Evolutionary conservation across 1,284 basidiomycete species (phyloP), one percentile per base, ranked within the genome.

Genomic region (Lentinula novae-zelandiae): DNA sequence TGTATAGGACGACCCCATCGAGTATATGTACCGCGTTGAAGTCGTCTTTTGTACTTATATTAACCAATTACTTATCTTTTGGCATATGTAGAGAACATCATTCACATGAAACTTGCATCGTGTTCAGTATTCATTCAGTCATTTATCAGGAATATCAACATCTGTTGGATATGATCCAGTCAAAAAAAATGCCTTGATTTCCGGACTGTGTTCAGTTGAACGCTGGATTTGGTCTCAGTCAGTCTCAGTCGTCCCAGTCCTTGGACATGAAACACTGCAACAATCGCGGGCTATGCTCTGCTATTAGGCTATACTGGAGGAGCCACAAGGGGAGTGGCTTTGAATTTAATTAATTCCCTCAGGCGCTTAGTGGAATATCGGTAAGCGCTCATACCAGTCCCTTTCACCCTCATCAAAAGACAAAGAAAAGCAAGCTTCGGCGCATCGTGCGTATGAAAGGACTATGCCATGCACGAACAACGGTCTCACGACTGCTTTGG

Each of bases 151-250:
- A 50, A 33, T 27, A 33, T 33, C 33, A 13, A 33, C 49, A 51
- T 51, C 27, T 33, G 33, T 51, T 31, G 5, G n/a, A 46, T 46
- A n/a, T 22, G 17, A n/a, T 22, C 2, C 13, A 50, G 15, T 33
- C 33, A n/a, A 8, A 22, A 22, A 33, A 34, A 50, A 33, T 17
- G 49, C 46, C 53, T 48, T 51, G 53, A 22, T 62, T 59, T 36
- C 61, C 52, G 61, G 42, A 38, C 39, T 57, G 57, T 33, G 57
- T 39, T 46, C 38, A 48, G 56, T 42, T 39, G 55, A 53, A 61
- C 27, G 27, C 27, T 27, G 27, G 27, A 27, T 27, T 27, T 27
- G 27, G 27, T 27, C 27, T 27, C 3, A 27, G 27, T 27, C 27
- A 27, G 27, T 27, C 2, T 27, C 27, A 27, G 22, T 22, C 53